phyloP scores from a whole-genome alignment of 345 rosid genomes.

The Gossypium anomalum region DNA sequence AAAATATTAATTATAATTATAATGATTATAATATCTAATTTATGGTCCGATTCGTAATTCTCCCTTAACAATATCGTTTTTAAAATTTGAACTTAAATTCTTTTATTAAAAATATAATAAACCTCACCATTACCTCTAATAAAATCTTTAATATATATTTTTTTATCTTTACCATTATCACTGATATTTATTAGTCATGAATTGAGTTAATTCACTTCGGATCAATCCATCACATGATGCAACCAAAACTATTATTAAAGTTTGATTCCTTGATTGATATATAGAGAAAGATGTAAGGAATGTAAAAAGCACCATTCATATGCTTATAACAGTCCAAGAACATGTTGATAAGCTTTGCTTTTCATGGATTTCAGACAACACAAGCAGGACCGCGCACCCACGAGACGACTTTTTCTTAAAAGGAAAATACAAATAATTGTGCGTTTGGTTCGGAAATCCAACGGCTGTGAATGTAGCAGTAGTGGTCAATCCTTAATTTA shows the following conservation, averaged over 20 bases:
- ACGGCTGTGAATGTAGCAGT: not conserved
- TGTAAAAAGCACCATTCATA: not conserved
- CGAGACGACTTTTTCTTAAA: not conserved
- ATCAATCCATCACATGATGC: not conserved
- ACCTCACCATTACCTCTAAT: rapidly evolving
- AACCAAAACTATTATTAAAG: not conserved
- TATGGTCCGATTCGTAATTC: rapidly evolving
- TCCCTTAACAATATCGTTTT: rapidly evolving
- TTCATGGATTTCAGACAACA: not conserved
- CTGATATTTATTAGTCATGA: too few species aligned
- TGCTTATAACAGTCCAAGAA: not conserved
- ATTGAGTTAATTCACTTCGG: not conserved
- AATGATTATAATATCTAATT: too few species aligned
- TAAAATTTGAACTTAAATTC: too few species aligned
- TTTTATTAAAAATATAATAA: too few species aligned
- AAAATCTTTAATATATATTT: too few species aligned
- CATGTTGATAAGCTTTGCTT: constrained; percentile 19
- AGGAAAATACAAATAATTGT: not conserved
- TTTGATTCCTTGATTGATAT: not conserved
- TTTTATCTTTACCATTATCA: too few species aligned
- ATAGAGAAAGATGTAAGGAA: not conserved
- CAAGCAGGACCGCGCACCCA: not conserved
- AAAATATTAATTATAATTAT: too few species aligned
- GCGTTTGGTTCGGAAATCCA: not conserved
- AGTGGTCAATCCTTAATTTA: not conserved